A percentile compares a stretch with the other conserved stretches of the same genome.
Conservation (phyloP, 495 filamentous ascomycete species). For the Xylaria bambusicola region DNA sequence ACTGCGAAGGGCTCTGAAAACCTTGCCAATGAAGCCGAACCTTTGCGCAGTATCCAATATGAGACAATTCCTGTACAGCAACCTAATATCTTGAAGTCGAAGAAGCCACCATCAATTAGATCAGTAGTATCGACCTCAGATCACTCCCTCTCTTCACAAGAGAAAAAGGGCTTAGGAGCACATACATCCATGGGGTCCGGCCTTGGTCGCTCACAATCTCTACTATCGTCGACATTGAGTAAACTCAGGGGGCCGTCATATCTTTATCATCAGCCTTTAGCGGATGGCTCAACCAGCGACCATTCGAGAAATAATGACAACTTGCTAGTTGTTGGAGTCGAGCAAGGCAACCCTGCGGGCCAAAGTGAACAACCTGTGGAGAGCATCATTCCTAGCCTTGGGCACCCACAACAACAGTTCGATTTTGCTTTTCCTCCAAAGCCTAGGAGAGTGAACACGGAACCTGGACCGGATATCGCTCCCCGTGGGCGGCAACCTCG, state of each 20-base stretch:
- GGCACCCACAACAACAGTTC: slow-evolving; percentile 18
- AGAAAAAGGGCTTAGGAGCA: slow-evolving; percentile 24
- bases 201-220: slow-evolving; percentile 33
- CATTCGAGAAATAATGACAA: slow-evolving; percentile 19
- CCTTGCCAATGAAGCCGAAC: slow-evolving; percentile 4
- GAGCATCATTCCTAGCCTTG: not conserved
- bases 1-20: slow-evolving; percentile 1
- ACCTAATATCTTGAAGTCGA: slow-evolving; percentile 20
- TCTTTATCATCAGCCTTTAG: slow-evolving; percentile 30
- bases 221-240: slow-evolving; percentile 33
- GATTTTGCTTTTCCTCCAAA: slow-evolving; percentile 28
- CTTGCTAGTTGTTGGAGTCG: slow-evolving; percentile 16
- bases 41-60: slow-evolving; percentile 4
- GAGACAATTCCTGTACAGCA: slow-evolving; percentile 21
- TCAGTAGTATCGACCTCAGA: slow-evolving; percentile 31
- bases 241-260: slow-evolving; percentile 34
- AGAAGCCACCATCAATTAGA: slow-evolving; percentile 28
- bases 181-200: slow-evolving; percentile 26
- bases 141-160: slow-evolving; percentile 37
- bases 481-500: slow-evolving; percentile 21
- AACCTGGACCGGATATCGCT: slow-evolving; percentile 21
- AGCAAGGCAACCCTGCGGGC: not conserved
- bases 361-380: not conserved
- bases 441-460: slow-evolving; percentile 10
- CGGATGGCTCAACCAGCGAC: slow-evolving; percentile 7